These are phyloP conservation scores for Imleria badia DNA, from an alignment of 768 basidiomycete species.

Conservation along the genomic window DNA sequence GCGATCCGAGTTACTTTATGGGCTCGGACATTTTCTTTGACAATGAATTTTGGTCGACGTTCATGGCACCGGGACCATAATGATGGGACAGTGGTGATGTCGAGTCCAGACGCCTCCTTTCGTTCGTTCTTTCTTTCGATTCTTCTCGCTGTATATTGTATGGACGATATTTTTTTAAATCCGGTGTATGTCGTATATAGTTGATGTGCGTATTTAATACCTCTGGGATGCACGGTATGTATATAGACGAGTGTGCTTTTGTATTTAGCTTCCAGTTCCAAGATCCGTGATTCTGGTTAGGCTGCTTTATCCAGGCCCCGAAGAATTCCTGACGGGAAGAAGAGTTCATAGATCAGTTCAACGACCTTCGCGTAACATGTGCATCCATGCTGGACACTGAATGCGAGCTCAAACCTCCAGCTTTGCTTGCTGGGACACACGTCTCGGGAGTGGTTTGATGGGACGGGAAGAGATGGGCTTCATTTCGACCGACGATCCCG, in stretches of 20 bases:
- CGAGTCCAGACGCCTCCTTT: not conserved
- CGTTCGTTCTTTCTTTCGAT: not conserved
- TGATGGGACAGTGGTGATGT: conserved; percentile 4
- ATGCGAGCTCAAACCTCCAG: conserved; percentile 31
- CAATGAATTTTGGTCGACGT: conserved; percentile 43
- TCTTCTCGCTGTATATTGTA: not conserved
- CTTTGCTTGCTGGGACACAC: conserved; percentile 28
- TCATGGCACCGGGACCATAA: conserved; percentile 28
- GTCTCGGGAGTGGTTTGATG: conserved; percentile 49
- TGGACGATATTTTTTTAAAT: not conserved
- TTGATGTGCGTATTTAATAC: conserved; percentile 8
- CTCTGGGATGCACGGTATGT: not conserved
- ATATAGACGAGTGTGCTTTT: not conserved
- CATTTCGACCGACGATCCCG: conserved; percentile 30
- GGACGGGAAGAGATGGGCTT: conserved; percentile 43
- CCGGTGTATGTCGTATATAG: conserved; percentile 2
- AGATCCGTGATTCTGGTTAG: not conserved
- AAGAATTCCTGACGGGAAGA: not conserved
- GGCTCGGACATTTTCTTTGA: conserved; percentile 42
- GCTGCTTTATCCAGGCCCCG: not conserved
- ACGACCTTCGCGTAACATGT: no score
- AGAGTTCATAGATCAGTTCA: not conserved
- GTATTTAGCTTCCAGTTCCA: conserved; percentile 5
- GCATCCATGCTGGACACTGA: not conserved
- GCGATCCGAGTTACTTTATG: conserved; percentile 33